Base-by-base conservation (phyloP, 2,329 filamentous ascomycete species). In the Fusarium siculi region DNA sequence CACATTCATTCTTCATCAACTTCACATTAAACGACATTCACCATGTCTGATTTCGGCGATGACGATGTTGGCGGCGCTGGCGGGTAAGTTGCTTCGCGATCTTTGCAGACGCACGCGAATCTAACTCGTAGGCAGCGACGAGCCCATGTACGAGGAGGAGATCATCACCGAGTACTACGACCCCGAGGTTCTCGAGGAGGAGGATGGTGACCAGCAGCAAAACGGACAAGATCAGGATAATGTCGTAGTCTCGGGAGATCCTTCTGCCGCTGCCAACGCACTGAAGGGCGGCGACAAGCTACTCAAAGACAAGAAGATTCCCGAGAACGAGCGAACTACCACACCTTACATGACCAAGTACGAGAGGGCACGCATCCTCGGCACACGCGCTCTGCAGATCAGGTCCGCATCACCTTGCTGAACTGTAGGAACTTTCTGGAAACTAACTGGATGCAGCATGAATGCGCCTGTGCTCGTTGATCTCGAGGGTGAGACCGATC, bases 271-370 rank as follows among this genome's bases (percentile, higher is more conserved):
- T 2, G 89, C 89, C 39, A 88, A 87, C 79, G 84, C 84, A 63
- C 82, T 84, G 66, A 89, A 87, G 80, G 83, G 83, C 63, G 85
- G 82, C 76, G 87, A 89, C 59, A 89, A 88, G 80, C 85, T 86
- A 54, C 84, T 87, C 79, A 91, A 91, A 80, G 89, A 95, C 84
- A 98, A 97, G 89, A 97, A 94, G 85, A 96, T 99, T 55, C 89
- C 95, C 63, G 93, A 94, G 76, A 93, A 95, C 75, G 90, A 97
- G 84, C 91, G 96, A 78, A 93, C 90, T 30, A 99, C 96, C 14
- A 99, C 96, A 34, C 96, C 96, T 5, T 99, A 98, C 85, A 97
- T 99, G 96, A 99, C 96, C 76, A 99, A 99, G 86, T 99, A 99
- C 84, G 96, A 99, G 87, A 90, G 92, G 77, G 96, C 96, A 72